Conservation (phyloP, 164 flowering plant genomes). For the Liriodendron chinense region DNA sequence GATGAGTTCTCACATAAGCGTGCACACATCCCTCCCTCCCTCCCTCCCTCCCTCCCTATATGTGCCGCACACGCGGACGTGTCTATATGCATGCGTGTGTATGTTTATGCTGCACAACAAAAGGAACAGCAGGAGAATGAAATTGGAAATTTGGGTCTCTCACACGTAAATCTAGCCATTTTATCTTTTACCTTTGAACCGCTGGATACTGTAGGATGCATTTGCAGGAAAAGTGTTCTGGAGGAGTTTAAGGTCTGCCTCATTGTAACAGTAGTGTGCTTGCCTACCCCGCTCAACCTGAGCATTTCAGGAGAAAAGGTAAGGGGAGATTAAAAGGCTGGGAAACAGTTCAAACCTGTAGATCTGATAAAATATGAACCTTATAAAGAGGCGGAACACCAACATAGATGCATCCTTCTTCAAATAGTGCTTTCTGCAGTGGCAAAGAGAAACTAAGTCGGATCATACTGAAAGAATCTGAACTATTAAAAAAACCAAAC, state of each 20-base stretch:
- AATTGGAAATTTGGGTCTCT: not conserved
- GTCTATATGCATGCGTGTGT: not conserved
- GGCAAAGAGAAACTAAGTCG: not conserved
- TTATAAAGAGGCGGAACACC: conserved; percentile 97
- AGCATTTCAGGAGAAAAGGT: not conserved
- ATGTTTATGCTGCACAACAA: not conserved
- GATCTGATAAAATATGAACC: conserved; percentile 33
- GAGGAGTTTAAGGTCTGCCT: conserved; percentile 59
- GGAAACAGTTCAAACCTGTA: not conserved
- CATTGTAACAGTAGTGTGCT: conserved; percentile 75
- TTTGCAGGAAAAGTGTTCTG: conserved; percentile 67
- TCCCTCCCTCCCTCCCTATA: no score
- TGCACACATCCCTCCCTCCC: no score
- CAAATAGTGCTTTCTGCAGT: conserved; percentile 86
- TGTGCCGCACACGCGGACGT: not conserved
- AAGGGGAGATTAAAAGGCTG: not conserved
- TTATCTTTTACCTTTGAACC: conserved; percentile 74
- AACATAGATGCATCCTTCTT: conserved; percentile 91
- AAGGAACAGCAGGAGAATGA: not conserved
- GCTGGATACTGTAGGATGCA: conserved; percentile 86
- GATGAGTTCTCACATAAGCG: no score
- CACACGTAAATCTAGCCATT: not conserved
- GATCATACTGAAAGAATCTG: not conserved
- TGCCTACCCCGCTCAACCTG: conserved; percentile 98
- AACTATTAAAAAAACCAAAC: not conserved